Conservation (phyloP, 139 green algal species). For the Haematococcus lacustris region DNA sequence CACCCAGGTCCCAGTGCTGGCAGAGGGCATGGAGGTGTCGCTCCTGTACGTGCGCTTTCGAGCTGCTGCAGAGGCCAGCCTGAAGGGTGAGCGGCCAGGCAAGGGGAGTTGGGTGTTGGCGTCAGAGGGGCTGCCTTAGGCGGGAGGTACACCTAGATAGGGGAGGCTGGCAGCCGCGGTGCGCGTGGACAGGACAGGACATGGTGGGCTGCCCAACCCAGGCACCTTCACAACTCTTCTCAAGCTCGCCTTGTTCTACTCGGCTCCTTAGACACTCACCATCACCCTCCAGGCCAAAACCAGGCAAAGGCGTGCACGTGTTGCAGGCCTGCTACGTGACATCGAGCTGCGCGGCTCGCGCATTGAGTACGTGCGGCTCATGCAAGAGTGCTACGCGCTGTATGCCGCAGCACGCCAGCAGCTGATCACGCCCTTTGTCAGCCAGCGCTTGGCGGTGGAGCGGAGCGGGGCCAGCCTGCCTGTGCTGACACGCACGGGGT, state of each 20-base stretch:
- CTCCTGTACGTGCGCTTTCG: conserved; percentile 92
- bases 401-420: conserved; percentile 47
- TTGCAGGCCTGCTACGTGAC: conserved; percentile 70
- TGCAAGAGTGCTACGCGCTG: conserved; percentile 76
- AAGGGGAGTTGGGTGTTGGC: too few relatives aligned
- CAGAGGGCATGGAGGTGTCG: conserved; percentile 71
- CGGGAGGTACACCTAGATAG: too few relatives aligned
- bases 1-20: conserved; percentile 22
- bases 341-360: conserved; percentile 54
- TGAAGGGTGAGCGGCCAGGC: conserved; percentile 51
- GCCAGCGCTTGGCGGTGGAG: conserved; percentile 30
- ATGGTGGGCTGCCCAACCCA: too few relatives aligned
- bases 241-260: too few relatives aligned
- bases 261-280: too few relatives aligned
- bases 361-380: conserved; percentile 77
- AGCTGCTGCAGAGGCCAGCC: conserved; percentile 70
- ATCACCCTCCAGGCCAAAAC: too few relatives aligned
- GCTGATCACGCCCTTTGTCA: conserved; percentile 56
- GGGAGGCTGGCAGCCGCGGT: too few relatives aligned
- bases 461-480: conserved; percentile 36
- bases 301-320: too few relatives aligned
- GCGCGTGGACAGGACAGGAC: too few relatives aligned
- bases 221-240: too few relatives aligned
- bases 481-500: conserved; percentile 62
- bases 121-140: too few relatives aligned